Conservation (phyloP, 352 stramenopile genomes). For the Phytopythium mirpurense region DNA sequence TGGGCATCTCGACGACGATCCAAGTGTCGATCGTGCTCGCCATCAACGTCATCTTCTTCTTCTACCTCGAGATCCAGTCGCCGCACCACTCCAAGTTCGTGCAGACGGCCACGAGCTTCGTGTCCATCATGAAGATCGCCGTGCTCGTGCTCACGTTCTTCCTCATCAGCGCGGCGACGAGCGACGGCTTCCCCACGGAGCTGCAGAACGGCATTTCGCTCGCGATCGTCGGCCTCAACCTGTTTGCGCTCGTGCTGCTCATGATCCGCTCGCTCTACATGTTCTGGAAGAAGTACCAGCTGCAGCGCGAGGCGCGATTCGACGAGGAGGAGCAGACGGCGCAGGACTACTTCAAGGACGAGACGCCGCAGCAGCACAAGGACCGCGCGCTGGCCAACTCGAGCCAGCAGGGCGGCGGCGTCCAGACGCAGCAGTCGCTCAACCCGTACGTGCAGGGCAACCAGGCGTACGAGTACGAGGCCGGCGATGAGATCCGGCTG, state of each 20-base stretch:
- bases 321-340: constrained; percentile 57
- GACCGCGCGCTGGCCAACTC: constrained; percentile 13
- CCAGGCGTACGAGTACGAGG: constrained; percentile 24
- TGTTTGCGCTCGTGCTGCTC: constrained; percentile 60
- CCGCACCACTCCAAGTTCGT: constrained; percentile 68
- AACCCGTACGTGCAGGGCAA: constrained; percentile 39
- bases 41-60: constrained; percentile 63
- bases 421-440: constrained; percentile 21
- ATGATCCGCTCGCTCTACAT: constrained; percentile 65
- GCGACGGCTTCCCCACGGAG: constrained; percentile 49
- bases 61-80: constrained; percentile 64
- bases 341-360: constrained; percentile 66
- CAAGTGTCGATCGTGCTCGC: constrained; percentile 54
- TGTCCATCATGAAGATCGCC: constrained; percentile 75
- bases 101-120: constrained; percentile 66
- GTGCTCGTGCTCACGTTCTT: constrained; percentile 72
- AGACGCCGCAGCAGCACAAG: constrained; percentile 38
- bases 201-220: constrained; percentile 67
- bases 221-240: constrained; percentile 60
- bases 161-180: constrained; percentile 47
- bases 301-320: constrained; percentile 53
- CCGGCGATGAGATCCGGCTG: constrained; percentile 49
- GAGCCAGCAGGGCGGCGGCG: constrained; percentile 10
- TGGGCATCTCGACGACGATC: constrained; percentile 38
- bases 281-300: constrained; percentile 69